phyloP scores from a whole-genome alignment of 2,329 filamentous ascomycete species.

The Fusarium sp. region DNA sequence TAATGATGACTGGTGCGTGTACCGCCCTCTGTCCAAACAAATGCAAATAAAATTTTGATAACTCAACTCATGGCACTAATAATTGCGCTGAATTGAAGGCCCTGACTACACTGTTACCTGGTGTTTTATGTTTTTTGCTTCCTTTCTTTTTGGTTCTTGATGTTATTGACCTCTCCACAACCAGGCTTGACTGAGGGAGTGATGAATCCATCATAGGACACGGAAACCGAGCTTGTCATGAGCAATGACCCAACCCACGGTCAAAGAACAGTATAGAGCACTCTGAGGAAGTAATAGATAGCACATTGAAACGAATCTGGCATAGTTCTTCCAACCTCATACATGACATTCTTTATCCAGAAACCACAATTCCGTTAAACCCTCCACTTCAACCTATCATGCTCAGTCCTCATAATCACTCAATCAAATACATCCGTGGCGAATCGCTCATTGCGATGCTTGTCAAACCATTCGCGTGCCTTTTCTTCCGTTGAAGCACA shows the following conservation, averaged over 20 bases:
- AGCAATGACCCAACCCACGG: background rate
- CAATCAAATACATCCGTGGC: conserved; percentile 72
- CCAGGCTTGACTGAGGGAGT: too few relatives aligned
- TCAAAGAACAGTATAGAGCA: background rate
- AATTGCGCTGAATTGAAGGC: background rate
- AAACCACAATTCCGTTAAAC: background rate
- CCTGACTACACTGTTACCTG: background rate
- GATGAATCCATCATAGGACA: too few relatives aligned
- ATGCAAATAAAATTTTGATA: too few relatives aligned
- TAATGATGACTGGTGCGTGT: background rate
- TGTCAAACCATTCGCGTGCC: conserved; percentile 61
- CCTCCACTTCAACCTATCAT: background rate
- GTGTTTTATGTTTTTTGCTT: background rate
- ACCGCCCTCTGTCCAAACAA: too few relatives aligned
- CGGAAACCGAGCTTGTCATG: background rate
- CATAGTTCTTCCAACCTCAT: background rate
- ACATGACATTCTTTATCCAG: background rate
- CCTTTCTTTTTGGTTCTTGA: background rate
- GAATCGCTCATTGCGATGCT: conserved; percentile 65
- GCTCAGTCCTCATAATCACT: background rate
- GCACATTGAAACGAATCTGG: background rate
- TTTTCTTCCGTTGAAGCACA: conserved; percentile 51
- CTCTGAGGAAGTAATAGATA: background rate
- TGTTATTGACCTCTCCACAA: background rate
- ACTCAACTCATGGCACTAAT: too few relatives aligned